Evolutionary conservation across 148 eudicot species (phyloP), one percentile per base, ranked within the genome.

Genomic region (Camellia lanceoleosa): DNA sequence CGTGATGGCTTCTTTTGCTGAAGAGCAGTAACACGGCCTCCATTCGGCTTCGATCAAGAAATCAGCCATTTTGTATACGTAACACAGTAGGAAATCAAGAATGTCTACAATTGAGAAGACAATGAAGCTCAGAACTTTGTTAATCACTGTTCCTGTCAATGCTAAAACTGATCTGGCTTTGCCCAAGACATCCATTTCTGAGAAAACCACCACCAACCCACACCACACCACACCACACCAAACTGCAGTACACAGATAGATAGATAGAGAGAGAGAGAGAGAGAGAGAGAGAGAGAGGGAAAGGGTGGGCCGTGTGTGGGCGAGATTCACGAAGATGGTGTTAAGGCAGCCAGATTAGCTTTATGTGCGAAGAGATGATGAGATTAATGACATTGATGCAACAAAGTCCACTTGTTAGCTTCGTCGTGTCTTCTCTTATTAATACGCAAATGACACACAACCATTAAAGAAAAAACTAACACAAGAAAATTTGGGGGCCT

Each of bases 41-140:
- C 98, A 93, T 64, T 95, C 97, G 0, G 94, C 90, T 76, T 95
- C 97, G 1, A 92, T 16, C 2, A 90, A 18, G 64, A 90, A 93
- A 87, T 95, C 97, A 0, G 78, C 83, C 0, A 87, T 51, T 70
- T 89, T 95, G 88, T 84, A 95, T 0, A 78, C 81, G 30, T 87
- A 80, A 73, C 97, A 93, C 0, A 93, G 84, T 4, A 93, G 2
- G 70, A 88, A 54, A 84, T 95, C 96, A 3, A 93, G 12, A 7
- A 92, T 7, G 83, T 95, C 98, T 1, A 95, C 81, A 30, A 91
- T 3, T 2, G 83, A 77, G 84, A 95, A 95, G 0, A 95, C 85
- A 0, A 95, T 0, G 81, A 93, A 87, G 83, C 96, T 93, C 19
- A 93, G 3, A 7, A 88, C 82, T 38, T 90, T 81, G 71, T 91